Percentiles rank a stretch among this genome's conserved stretches.
These are phyloP conservation scores for Paecilomyces formosus DNA, from an alignment of 2,329 filamentous ascomycete genomes.

Conservation along the genomic window DNA sequence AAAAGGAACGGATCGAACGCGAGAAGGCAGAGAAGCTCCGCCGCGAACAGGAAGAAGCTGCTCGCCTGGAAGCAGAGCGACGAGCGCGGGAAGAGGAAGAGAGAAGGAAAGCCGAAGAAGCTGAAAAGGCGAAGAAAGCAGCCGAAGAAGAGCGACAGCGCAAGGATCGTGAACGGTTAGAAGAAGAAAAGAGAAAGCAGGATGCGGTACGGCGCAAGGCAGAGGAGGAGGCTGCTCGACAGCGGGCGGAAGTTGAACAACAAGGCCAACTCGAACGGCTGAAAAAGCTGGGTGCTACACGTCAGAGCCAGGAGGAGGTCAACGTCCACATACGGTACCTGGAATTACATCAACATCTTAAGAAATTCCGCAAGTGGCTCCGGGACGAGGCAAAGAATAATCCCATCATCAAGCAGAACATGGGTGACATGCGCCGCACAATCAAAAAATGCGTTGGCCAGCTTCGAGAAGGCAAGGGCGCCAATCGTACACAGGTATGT, in stretches of 20 bases:
- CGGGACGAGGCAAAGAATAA: constrained; percentile 49
- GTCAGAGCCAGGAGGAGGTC: constrained; percentile 29
- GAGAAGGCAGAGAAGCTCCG: constrained; percentile 25
- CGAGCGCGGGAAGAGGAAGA: constrained; percentile 36
- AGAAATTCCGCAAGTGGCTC: constrained; percentile 49
- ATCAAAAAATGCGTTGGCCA: constrained; percentile 69
- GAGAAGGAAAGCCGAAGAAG: constrained; percentile 24
- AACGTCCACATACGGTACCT: constrained; percentile 43
- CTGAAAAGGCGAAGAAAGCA: constrained; percentile 31
- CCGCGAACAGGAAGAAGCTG: constrained; percentile 28
- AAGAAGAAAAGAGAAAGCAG: constrained; percentile 24
- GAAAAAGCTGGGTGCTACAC: constrained; percentile 18
- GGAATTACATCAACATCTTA: constrained; percentile 61
- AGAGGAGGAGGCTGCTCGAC: constrained; percentile 19
- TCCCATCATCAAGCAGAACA: constrained; percentile 52
- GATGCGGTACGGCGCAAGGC: constrained; percentile 21
- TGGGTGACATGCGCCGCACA: constrained; percentile 65
- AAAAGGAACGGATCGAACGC: constrained; percentile 25
- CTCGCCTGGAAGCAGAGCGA: constrained; percentile 33
- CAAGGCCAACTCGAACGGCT: constrained; percentile 21
- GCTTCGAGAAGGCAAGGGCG: constrained; percentile 53
- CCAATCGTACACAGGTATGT: constrained; percentile 53
- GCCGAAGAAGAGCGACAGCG: constrained; percentile 25
- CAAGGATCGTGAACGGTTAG: constrained; percentile 23
- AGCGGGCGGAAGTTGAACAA: constrained; percentile 13